Evolutionary conservation across 305 asterid species (phyloP), one percentile per base, ranked within the genome.

Genomic region (Salvia sclarea): DNA sequence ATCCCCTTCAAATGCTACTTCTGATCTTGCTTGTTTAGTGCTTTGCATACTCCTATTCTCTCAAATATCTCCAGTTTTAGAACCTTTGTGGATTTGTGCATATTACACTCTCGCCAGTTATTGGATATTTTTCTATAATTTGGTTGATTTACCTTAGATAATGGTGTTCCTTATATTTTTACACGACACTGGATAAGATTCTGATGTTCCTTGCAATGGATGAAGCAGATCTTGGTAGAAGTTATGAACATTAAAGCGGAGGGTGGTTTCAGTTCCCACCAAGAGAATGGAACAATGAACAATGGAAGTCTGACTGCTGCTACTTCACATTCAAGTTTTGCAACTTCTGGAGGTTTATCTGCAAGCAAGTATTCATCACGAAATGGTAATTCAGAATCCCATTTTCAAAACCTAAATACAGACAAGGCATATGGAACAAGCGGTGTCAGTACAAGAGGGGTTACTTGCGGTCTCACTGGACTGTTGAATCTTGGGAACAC

Each of bases 401-500:
- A 79, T 61, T 71, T 75, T 61, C 96, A 85, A 76, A 79, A 79
- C 77, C 57, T 75, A 64, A 80, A 79, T 72, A 59, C 62, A 10
- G 97, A 89, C 55, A 88, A 76, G 86, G 81, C 92, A 30, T 78
- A 78, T 75, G 98, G 89, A 61, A 75, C 86, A 37, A 74, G 83
- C 70, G 97, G 99, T 74, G 93, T 91, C 79, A 86, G 89, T 77
- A 95, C 99, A 53, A 81, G 99, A 84, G 97, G 99, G 54, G 85
- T 96, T 76, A 66, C 97, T 71, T 84, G 86, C 81, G 99, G 98
- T 76, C 92, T 95, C 77, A 95, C 88, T 77, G 99, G 99, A 57
- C 79, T 95, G 83, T 48, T 88, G 85, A 95, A 95, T 82, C 95
- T 91, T 79, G 99, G 99, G 64, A 95, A 95, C 65, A 95, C 99